These are phyloP conservation scores for Warburgia ugandensis DNA, from an alignment of 164 flowering plant species.

Conservation along the genomic window DNA sequence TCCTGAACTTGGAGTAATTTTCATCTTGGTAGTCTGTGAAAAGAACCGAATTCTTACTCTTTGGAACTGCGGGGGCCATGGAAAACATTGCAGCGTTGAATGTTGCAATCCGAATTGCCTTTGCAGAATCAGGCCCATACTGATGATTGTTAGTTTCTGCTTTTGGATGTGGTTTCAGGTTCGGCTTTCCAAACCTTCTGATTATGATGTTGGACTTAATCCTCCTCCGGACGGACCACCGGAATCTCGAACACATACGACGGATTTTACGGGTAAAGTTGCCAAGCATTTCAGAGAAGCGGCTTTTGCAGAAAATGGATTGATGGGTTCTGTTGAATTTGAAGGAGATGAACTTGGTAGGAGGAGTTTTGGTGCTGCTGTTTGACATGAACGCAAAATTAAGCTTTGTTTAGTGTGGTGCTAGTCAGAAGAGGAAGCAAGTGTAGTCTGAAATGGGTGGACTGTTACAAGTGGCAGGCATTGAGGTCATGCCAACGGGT, in stretches of 20 bases:
- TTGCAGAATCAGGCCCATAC: slow-evolving; percentile 10
- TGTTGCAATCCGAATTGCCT: slow-evolving; percentile 60
- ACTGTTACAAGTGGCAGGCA: too few species aligned
- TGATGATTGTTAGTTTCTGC: slow-evolving; percentile 15
- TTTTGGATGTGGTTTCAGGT: slow-evolving; percentile 14
- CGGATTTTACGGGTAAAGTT: slow-evolving; percentile 32
- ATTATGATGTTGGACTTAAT: slow-evolving; percentile 48
- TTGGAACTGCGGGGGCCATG: slow-evolving; percentile 72
- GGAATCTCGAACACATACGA: slow-evolving; percentile 38
- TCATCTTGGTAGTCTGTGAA: slow-evolving; percentile 22
- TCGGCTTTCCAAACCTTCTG: slow-evolving; percentile 40
- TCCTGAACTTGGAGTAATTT: slow-evolving; percentile 7
- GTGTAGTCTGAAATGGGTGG: too few species aligned
- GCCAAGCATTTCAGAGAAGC: slow-evolving; percentile 27
- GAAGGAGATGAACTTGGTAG: neutral
- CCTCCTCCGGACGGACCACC: slow-evolving; percentile 37
- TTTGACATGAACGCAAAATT: slow-evolving; percentile 10
- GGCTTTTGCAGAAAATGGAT: slow-evolving; percentile 7
- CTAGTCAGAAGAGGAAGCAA: slow-evolving; percentile 13
- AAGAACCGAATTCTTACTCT: slow-evolving; percentile 12
- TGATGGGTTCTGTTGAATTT: too few species aligned
- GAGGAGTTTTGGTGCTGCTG: neutral
- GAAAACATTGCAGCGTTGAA: slow-evolving; percentile 89
- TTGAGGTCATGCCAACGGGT: too few species aligned
- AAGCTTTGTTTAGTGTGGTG: slow-evolving; percentile 9